Evolutionary conservation across 2,329 filamentous ascomycete genomes (phyloP), one percentile per base, ranked within the genome.

Genomic region (Botrytis cinerea): DNA sequence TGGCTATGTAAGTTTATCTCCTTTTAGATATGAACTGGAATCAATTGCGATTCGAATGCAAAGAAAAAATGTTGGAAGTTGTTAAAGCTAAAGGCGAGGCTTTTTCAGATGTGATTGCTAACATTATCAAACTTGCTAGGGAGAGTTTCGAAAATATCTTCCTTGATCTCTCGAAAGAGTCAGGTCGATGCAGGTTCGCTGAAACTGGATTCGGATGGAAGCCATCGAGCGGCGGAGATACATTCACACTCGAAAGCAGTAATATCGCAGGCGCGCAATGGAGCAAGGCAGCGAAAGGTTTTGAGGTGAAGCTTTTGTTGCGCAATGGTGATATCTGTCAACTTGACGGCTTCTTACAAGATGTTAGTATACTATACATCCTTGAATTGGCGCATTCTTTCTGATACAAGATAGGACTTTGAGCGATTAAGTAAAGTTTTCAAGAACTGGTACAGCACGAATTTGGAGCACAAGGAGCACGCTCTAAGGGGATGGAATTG

Each of bases 131-230:
- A 69, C 25, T 18, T 16, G 35, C 43, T 54, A 91, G 89, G 78
- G 96, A 99, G 89, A 96, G 92, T 81, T 99, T 99, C 84, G 95
- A 98, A 82, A 94, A 94, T 84, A 97, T 98, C 85, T 95, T 96
- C 84, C 90, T 99, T 79, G 95, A 99, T 83, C 89, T 99, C 75
- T 98, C 95, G 79, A 96, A 94, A 83, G 92, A 96, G 83, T 89
- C 91, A 74, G 96, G 96, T 78, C 96, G 95, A 85, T 98, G 95
- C 85, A 91, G 96, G 81, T 95, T 99, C 80, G 95, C 95, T 76
- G 95, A 98, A 82, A 95, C 91, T 71, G 96, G 96, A 75, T 89
- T 98, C 79, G 96, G 95, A 72, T 99, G 97, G 97, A 97, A 97
- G 84, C 94, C 95, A 43, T 88, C 90, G 7, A 90, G 90, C 71